A percentile compares a stretch with the other conserved stretches of the same genome.
Evolutionary conservation across 2,329 filamentous ascomycete species (phyloP).

Genomic region (Arthrinium phaeospermum): DNA sequence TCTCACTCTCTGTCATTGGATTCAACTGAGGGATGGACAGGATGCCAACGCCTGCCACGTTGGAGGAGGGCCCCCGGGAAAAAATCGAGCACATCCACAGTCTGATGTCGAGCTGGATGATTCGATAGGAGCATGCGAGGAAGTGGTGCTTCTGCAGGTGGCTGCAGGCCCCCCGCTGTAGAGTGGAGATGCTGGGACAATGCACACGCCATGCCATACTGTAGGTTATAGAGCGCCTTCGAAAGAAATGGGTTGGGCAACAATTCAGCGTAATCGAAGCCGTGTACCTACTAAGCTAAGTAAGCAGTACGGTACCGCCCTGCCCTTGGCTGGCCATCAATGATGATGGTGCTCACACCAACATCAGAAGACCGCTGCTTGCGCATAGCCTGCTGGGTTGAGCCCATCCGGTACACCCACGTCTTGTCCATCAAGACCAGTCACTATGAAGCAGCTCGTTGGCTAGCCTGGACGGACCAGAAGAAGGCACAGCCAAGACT

Average conservation of each 20-base stretch:
- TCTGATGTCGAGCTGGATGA: not conserved
- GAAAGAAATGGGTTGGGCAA: slow-evolving; percentile 4
- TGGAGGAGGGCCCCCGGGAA: not conserved
- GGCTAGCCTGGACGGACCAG: not conserved
- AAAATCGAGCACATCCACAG: slow-evolving; percentile 7
- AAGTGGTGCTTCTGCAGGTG: slow-evolving; percentile 13
- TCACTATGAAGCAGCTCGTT: not conserved
- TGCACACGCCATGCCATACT: not conserved
- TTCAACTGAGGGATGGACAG: not conserved
- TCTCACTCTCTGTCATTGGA: not conserved
- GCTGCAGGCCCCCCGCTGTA: slow-evolving; percentile 5
- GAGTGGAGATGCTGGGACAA: not conserved
- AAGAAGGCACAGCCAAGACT: not conserved
- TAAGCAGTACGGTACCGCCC: not conserved
- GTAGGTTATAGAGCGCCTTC: not conserved
- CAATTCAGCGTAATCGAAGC: not conserved
- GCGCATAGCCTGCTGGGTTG: not conserved
- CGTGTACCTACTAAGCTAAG: not conserved
- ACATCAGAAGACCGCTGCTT: not conserved
- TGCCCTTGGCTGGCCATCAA: not conserved
- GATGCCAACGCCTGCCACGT: slow-evolving; percentile 14
- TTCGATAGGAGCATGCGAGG: slow-evolving; percentile 6
- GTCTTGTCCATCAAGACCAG: not conserved
- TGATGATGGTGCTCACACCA: not conserved
- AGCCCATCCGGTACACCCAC: not conserved